phyloP scores from a whole-genome alignment of 192 early-diverging fungal species.

The Phlyctochytrium arcticum region DNA sequence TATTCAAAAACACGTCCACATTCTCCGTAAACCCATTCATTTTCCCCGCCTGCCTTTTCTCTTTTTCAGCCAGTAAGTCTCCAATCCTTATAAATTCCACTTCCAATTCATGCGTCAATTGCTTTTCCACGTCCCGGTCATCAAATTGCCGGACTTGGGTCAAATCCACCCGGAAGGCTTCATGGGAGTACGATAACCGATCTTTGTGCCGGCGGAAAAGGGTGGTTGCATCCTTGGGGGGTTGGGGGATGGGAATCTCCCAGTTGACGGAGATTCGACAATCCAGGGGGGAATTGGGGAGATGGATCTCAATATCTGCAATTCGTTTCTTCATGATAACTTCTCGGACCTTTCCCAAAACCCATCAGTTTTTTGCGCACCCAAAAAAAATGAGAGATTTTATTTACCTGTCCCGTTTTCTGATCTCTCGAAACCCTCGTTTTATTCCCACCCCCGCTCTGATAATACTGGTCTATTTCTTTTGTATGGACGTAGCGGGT shows the following conservation, averaged over 20 bases:
- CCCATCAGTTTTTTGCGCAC: slow-evolving; percentile 23
- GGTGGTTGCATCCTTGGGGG: slow-evolving; percentile 41
- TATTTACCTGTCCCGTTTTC: slow-evolving; percentile 28
- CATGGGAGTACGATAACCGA: slow-evolving; percentile 79
- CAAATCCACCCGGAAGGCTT: slow-evolving; percentile 80
- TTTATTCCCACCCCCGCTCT: slow-evolving; percentile 1
- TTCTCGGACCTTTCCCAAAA: slow-evolving; percentile 20
- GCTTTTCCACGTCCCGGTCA: slow-evolving; percentile 22
- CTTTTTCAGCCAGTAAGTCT: slow-evolving; percentile 56
- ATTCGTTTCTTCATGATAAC: slow-evolving; percentile 73
- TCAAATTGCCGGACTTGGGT: slow-evolving; percentile 69
- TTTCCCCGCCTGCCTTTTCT: slow-evolving; percentile 52
- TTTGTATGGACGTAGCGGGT: slow-evolving; percentile 69
- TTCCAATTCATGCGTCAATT: slow-evolving; percentile 79
- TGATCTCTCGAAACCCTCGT: slow-evolving; percentile 30
- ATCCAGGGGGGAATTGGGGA: slow-evolving; percentile 74
- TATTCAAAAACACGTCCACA: slow-evolving; percentile 73
- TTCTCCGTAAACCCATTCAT: slow-evolving; percentile 67
- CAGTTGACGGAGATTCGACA: slow-evolving; percentile 82
- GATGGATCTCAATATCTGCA: slow-evolving; percentile 82
- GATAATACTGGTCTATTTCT: slow-evolving; percentile 63
- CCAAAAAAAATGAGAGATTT: not conserved
- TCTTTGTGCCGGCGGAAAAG: slow-evolving; percentile 76
- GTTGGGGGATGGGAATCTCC: slow-evolving; percentile 52
- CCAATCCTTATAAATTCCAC: slow-evolving; percentile 67